Evolutionary conservation across 2,329 filamentous ascomycete genomes (phyloP).

Genomic region (Nigrograna mackinnonii): DNA sequence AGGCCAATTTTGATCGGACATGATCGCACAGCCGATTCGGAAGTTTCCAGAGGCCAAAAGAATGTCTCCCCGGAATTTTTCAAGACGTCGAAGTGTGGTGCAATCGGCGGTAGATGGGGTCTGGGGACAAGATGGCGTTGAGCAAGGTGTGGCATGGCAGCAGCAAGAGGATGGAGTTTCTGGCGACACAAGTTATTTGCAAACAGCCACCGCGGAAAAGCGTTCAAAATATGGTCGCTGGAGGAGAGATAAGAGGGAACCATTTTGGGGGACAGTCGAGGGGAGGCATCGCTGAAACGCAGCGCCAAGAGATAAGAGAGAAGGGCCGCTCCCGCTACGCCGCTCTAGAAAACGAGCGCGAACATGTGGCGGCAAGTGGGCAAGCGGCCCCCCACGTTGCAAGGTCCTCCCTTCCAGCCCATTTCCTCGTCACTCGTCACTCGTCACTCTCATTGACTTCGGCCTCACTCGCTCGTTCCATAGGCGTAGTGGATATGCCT

Average conservation of each 20-base stretch:
- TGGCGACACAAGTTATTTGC: neutral
- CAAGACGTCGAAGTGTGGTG: too few species aligned
- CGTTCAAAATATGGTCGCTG: neutral
- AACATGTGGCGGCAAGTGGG: too few species aligned
- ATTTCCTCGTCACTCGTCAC: conserved; percentile 22
- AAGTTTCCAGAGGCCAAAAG: too few species aligned
- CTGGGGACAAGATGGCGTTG: too few species aligned
- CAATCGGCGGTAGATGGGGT: too few species aligned
- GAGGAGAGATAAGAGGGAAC: neutral
- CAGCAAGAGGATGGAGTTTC: neutral
- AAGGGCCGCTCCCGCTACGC: too few species aligned
- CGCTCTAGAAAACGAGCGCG: too few species aligned
- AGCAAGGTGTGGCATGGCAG: too few species aligned
- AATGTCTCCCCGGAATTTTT: too few species aligned
- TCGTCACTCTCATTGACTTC: conserved; percentile 8
- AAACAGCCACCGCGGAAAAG: neutral
- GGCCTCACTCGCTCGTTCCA: conserved; percentile 1
- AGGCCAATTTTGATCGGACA: too few species aligned
- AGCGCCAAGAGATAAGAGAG: conserved; percentile 40
- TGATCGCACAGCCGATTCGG: too few species aligned
- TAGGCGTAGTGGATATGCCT: too few species aligned
- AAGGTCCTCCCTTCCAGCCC: conserved; percentile 11
- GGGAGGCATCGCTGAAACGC: neutral
- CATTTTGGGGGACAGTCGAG: neutral
- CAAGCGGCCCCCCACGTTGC: conserved; percentile 32